Conservation (phyloP, 257 asterid genomes). For the Nemophila menziesii region DNA sequence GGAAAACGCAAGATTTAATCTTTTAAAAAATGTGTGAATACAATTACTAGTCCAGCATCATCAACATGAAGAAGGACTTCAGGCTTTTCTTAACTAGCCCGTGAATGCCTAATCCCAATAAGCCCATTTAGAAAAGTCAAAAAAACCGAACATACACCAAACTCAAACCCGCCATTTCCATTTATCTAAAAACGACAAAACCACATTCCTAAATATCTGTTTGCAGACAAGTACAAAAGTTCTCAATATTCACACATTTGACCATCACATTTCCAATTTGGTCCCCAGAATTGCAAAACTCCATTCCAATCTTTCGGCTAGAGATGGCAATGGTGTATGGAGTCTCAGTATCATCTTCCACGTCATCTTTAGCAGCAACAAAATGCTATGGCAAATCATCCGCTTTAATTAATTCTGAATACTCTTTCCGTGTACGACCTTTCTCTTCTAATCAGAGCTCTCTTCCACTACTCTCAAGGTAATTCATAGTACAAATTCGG, state of each 20-base stretch:
- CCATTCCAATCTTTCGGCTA: neutral
- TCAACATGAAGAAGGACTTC: too few relatives aligned
- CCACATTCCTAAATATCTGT: slow-evolving; percentile 1
- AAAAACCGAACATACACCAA: slow-evolving; percentile 7
- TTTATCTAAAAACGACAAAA: slow-evolving; percentile 7
- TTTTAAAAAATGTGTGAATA: too few relatives aligned
- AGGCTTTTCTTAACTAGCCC: too few relatives aligned
- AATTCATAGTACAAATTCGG: too few relatives aligned
- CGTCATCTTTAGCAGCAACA: slow-evolving; percentile 19
- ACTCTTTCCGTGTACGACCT: slow-evolving; percentile 13
- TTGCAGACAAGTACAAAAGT: slow-evolving; percentile 4
- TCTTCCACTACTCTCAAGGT: slow-evolving; percentile 35
- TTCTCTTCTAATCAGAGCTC: slow-evolving; percentile 16
- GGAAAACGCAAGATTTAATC: too few relatives aligned
- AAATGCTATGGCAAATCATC: slow-evolving; percentile 27
- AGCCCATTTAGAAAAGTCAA: too few relatives aligned
- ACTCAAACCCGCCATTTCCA: neutral
- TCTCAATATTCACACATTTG: neutral
- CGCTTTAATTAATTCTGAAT: slow-evolving; percentile 14
- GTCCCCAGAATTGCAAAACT: neutral
- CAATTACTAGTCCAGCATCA: too few relatives aligned
- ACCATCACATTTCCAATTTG: slow-evolving; percentile 3
- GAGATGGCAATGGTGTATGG: slow-evolving; percentile 20
- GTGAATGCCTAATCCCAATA: too few relatives aligned
- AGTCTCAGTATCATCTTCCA: slow-evolving; percentile 19